phyloP scores from a whole-genome alignment of 2,329 filamentous ascomycete genomes.

The Hypoxylon sp. region DNA sequence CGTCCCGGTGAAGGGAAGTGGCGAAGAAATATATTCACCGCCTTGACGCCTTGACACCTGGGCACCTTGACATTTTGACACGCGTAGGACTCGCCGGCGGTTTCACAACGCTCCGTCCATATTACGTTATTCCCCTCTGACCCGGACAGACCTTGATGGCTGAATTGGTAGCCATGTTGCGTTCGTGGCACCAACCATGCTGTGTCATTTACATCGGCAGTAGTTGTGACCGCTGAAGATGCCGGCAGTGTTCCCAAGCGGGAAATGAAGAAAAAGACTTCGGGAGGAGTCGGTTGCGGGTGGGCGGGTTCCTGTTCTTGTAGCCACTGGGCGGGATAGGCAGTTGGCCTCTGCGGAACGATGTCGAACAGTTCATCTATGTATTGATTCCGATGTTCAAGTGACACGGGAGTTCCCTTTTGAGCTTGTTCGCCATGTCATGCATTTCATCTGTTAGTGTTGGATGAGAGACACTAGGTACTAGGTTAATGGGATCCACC shows the following conservation, averaged over 20 bases:
- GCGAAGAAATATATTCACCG: constrained; percentile 9
- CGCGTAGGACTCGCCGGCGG: constrained; percentile 3
- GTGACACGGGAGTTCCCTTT: constrained; percentile 13
- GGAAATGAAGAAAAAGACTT: constrained; percentile 30
- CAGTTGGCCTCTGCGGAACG: constrained; percentile 21
- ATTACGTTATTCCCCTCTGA: constrained; percentile 14
- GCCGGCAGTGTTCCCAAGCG: constrained; percentile 34
- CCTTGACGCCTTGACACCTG: background rate
- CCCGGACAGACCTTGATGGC: constrained; percentile 20
- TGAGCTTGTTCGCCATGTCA: background rate
- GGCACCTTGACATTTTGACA: background rate
- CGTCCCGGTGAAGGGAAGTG: constrained; percentile 4
- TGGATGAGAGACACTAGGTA: background rate
- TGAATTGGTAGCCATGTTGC: constrained; percentile 25
- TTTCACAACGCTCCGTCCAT: constrained; percentile 15
- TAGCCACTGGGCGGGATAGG: constrained; percentile 21
- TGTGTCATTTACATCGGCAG: constrained; percentile 32
- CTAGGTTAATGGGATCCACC: background rate
- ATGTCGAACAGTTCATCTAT: constrained; percentile 23
- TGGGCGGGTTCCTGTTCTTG: constrained; percentile 30
- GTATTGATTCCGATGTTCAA: constrained; percentile 40
- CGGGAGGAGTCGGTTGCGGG: constrained; percentile 41
- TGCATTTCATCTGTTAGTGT: constrained; percentile 6
- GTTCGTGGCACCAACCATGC: constrained; percentile 31
- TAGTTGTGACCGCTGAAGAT: constrained; percentile 31